These are phyloP conservation scores for Naematelia encephala DNA, from an alignment of 768 basidiomycete genomes.

Conservation along the genomic window DNA sequence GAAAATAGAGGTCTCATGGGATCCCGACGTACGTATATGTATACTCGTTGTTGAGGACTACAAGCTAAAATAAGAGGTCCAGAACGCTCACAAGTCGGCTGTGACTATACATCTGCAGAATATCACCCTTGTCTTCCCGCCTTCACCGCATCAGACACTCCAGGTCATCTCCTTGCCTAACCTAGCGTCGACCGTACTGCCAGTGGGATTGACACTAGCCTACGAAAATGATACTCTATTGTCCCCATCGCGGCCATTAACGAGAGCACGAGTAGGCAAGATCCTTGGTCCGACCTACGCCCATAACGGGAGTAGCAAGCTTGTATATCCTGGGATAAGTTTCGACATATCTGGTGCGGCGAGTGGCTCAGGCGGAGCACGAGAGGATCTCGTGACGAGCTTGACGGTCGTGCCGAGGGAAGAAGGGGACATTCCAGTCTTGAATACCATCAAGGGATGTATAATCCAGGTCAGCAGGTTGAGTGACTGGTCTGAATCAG, in stretches of 20 bases:
- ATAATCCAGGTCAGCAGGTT: constrained; percentile 10
- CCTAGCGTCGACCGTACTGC: not conserved
- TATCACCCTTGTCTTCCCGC: constrained; percentile 39
- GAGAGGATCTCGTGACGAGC: constrained; percentile 29
- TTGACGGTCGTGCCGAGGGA: constrained; percentile 19
- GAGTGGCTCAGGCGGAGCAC: constrained; percentile 8
- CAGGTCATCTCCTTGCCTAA: constrained; percentile 18
- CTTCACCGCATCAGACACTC: constrained; percentile 32
- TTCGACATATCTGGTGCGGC: constrained; percentile 23
- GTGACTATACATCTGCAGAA: constrained; percentile 34
- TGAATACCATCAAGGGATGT: constrained; percentile 11
- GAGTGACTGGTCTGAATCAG: too few relatives aligned
- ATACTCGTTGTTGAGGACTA: not conserved
- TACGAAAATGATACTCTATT: constrained; percentile 31
- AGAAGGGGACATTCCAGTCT: constrained; percentile 7
- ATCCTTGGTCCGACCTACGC: constrained; percentile 45
- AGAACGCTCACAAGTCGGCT: constrained; percentile 30
- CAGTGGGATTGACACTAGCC: constrained; percentile 8
- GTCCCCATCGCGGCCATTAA: constrained; percentile 12
- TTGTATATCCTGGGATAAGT: constrained; percentile 47
- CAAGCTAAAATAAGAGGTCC: not conserved
- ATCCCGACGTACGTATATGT: constrained; percentile 33
- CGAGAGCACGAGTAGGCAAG: constrained; percentile 26
- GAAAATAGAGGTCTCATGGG: constrained; percentile 43
- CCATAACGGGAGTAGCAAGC: constrained; percentile 16